phyloP scores from a whole-genome alignment of 192 early-diverging fungal species.

The Coemansia sp. region DNA sequence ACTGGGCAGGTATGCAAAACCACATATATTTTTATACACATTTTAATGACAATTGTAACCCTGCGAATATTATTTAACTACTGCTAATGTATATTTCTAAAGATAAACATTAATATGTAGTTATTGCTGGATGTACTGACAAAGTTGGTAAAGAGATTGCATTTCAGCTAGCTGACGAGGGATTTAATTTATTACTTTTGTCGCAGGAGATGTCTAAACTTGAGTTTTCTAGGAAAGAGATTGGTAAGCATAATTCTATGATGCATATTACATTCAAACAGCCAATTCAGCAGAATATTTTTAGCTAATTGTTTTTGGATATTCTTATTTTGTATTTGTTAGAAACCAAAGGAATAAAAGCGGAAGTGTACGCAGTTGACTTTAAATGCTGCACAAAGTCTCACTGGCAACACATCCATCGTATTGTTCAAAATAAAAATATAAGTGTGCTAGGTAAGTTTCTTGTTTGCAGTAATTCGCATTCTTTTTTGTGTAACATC shows the following conservation, averaged over 20 bases:
- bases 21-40: neutral
- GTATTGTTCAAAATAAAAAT: constrained; percentile 50
- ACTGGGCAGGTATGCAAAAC: constrained; percentile 48
- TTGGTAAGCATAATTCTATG: constrained; percentile 42
- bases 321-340: neutral
- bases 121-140: constrained; percentile 92
- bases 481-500: neutral
- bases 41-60: neutral
- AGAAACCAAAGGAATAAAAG: constrained; percentile 54
- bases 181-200: constrained; percentile 79
- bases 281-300: neutral
- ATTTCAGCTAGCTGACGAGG: constrained; percentile 75
- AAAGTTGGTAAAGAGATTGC: constrained; percentile 93
- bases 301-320: neutral
- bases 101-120: constrained; percentile 22
- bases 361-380: constrained; percentile 71
- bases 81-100: neutral
- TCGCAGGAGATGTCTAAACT: constrained; percentile 76
- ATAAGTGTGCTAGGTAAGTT: constrained; percentile 47
- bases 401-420: constrained; percentile 62
- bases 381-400: constrained; percentile 58
- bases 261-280: neutral
- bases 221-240: constrained; percentile 60
- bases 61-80: neutral
- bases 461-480: neutral